Evolutionary conservation across 768 basidiomycete species (phyloP).

Genomic region (Podaxis sp.): DNA sequence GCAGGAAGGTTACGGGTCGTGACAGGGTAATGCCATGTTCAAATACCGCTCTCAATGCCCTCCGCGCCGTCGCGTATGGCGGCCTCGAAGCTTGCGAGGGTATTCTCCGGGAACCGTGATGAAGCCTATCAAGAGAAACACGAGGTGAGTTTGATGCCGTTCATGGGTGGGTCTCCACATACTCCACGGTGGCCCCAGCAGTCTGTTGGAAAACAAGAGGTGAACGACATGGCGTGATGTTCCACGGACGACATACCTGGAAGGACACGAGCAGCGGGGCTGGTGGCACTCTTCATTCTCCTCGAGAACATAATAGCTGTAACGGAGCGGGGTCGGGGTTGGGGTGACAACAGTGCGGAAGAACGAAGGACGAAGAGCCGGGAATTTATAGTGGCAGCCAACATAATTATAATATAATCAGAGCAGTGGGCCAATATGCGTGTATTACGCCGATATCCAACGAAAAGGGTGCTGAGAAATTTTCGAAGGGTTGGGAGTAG

Average conservation of each 20-base stretch:
- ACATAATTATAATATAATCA: not conserved
- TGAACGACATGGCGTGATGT: not conserved
- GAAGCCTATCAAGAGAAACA: conserved; percentile 56
- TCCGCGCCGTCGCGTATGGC: conserved; percentile 95
- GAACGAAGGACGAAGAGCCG: not conserved
- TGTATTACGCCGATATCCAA: not conserved
- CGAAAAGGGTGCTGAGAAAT: conserved; percentile 5
- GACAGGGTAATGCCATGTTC: conserved; percentile 28
- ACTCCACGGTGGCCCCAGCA: conserved; percentile 64
- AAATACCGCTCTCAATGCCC: conserved; percentile 95
- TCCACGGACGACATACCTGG: conserved; percentile 24
- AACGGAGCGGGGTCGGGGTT: not conserved
- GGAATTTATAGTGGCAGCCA: conserved; percentile 5
- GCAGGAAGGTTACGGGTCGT: conserved; percentile 56
- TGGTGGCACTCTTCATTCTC: not conserved
- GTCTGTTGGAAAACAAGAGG: conserved; percentile 32
- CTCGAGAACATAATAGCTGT: not conserved
- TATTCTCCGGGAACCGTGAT: conserved; percentile 87
- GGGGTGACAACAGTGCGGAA: not conserved
- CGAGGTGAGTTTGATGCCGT: not conserved
- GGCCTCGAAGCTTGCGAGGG: conserved; percentile 89
- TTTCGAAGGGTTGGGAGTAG: not conserved
- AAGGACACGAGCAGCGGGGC: conserved; percentile 14
- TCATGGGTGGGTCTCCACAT: conserved; percentile 14
- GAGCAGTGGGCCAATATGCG: not conserved